Base-by-base conservation (phyloP, 2,329 filamentous ascomycete genomes). In the Botrytis galanthina region DNA sequence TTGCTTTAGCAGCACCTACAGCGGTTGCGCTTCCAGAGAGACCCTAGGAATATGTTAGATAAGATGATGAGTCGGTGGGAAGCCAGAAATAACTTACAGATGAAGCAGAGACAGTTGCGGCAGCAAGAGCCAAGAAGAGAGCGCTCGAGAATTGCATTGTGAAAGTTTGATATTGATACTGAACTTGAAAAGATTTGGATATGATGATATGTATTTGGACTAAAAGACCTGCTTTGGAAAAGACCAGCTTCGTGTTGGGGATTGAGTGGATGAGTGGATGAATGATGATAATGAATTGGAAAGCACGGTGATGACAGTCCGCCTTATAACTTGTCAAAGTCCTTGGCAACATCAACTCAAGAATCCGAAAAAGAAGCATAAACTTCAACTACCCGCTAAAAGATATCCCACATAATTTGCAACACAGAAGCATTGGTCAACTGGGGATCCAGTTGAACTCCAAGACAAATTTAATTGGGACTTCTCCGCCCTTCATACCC, bases 61-160 rank as follows among this genome's bases (percentile, higher is more conserved):
- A n/a, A 39, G 26, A n/a, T 59, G 51, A 57, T 4, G 46, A 44
- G 20, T n/a, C 1, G n/a, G 12, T 42, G 18, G n/a, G 22, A 39
- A 29, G 9, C 8, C 16, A 22, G 26, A 39, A 39, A 32, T 9
- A 51, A 59, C 70, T 76, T 72, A 75, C 74, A 26, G 73, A 72
- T 73, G 75, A 71, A 44, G 76, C 75, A 48, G 70, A 74, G 48
- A 79, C 78, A 72, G 73, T 70, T 60, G 71, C 60, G 22, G 77
- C 76, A 69, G 76, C 74, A 68, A 79, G 69, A 75, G 76, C 74
- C 32, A 76, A 73, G 73, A 78, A 57, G 63, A 80, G 46, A 72
- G 77, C 32, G 71, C 68, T 75, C 74, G 77, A 77, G 74, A 75
- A 78, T 76, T 80, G 78, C 78, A 80, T 80, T 18, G 72, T 77